Evolutionary conservation across 164 flowering plant species (phyloP).

Genomic region (Saururus chinensis): DNA sequence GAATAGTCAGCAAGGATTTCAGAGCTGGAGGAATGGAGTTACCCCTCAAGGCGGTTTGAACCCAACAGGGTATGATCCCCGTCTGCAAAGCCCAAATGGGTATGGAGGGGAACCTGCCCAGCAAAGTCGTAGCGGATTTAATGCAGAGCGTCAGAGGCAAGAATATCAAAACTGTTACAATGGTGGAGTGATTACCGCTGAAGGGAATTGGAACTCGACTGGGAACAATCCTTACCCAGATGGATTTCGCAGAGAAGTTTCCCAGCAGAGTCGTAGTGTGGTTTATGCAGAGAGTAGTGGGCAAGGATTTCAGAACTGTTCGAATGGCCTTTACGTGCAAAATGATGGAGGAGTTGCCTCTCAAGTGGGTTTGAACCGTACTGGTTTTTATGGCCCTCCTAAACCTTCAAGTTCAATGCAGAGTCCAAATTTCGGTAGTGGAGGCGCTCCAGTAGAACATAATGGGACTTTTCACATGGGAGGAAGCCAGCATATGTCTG

Average conservation of each 20-base stretch:
- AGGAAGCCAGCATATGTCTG: conserved; percentile 1
- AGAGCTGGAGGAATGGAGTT: background rate
- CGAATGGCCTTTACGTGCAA: conserved; percentile 1
- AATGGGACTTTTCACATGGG: background rate
- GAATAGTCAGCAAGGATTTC: background rate
- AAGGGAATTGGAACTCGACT: conserved; percentile 10
- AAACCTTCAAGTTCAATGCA: background rate
- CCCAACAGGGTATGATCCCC: background rate
- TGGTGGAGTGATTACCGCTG: background rate
- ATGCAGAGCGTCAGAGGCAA: no score
- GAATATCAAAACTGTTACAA: background rate
- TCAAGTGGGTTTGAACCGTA: background rate
- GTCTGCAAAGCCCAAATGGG: background rate
- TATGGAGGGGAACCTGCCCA: background rate
- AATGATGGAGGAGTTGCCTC: background rate
- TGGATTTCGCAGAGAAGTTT: conserved; percentile 1
- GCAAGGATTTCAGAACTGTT: background rate
- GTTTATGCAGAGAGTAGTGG: background rate
- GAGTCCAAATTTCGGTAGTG: background rate
- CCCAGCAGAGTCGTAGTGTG: background rate
- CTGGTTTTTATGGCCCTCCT: conserved; percentile 1
- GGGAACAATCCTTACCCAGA: no score
- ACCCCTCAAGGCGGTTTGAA: background rate
- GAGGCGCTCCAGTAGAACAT: background rate
- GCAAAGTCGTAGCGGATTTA: background rate